Evolutionary conservation across 192 early-diverging fungal species (phyloP).

Genomic region (Podila epigama): DNA sequence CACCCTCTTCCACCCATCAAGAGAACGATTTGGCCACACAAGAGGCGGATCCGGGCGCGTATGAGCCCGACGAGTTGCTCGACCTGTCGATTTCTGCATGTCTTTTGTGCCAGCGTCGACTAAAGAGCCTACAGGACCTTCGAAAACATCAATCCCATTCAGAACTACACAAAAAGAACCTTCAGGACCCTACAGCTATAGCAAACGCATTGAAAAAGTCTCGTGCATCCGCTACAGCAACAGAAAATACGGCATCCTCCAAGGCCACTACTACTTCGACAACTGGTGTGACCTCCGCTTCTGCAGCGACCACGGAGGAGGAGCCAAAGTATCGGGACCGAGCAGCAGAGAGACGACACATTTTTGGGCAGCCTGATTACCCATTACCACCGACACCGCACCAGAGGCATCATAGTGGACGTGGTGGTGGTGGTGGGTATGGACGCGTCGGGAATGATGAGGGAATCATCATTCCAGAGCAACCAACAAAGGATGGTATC

Average conservation of each 20-base stretch:
- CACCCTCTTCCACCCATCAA: no score
- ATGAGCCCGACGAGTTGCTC: slow-evolving; percentile 37
- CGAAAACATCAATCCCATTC: slow-evolving; percentile 63
- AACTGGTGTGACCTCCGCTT: not conserved
- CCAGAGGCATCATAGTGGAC: slow-evolving; percentile 2
- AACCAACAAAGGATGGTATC: slow-evolving; percentile 57
- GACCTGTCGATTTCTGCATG: slow-evolving; percentile 60
- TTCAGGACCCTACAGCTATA: slow-evolving; percentile 15
- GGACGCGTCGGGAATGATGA: slow-evolving; percentile 6
- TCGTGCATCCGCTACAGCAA: not conserved
- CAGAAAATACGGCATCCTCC: not conserved
- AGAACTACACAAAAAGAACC: slow-evolving; percentile 63
- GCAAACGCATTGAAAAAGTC: slow-evolving; percentile 20
- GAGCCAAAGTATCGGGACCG: slow-evolving; percentile 64
- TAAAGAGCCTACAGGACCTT: slow-evolving; percentile 58
- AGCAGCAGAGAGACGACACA: slow-evolving; percentile 68
- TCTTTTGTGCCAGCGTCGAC: slow-evolving; percentile 66
- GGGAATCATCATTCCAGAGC: slow-evolving; percentile 30
- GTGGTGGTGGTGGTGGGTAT: slow-evolving; percentile 2
- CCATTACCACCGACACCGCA: slow-evolving; percentile 28
- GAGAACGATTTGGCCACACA: not conserved
- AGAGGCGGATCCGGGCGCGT: not conserved
- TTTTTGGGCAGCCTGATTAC: slow-evolving; percentile 64
- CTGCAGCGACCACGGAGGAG: slow-evolving; percentile 12
- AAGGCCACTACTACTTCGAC: not conserved